Base-by-base conservation (phyloP, 2,329 filamentous ascomycete genomes). In the Cercospora citrullina region DNA sequence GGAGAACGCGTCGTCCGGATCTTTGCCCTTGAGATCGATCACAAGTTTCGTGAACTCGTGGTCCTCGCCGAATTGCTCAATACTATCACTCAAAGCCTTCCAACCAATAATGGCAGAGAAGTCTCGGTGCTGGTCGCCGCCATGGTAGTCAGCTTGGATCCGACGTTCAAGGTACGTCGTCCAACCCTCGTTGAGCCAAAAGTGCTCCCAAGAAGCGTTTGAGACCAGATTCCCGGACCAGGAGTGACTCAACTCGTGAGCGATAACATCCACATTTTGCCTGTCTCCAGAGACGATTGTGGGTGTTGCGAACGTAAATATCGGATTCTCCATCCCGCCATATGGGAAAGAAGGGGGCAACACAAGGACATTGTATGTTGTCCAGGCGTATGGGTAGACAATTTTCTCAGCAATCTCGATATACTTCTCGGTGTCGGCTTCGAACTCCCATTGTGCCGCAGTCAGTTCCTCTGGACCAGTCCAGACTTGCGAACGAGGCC, bases 91-190 rank as follows among this genome's bases (percentile, higher is more conserved):
- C 18, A 97, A 87, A 2, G 90, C 87, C 77, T 96, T 95, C 94
- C 94, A 98, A 68, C 95, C 95, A 72, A 97, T 96, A 72, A 98
- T 96, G 71, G 94, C 90, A 8, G 92, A 96, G 80, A 99, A 98
- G 81, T 97, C 91, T 70, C 95, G 92, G 77, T 96, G 90, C 4
- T 91, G 82, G 71, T 94, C 91, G 58, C 93, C 93, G n/a, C 76
- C 76, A 74, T 97, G 93, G 55, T 96, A 84, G 21, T 84, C 87
- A 14, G 89, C 90, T 71, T 89, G 86, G 68, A 96, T 92, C 6
- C 95, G 87, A 63, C 95, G 90, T 81, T 99, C 95, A 5, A 98
- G 86, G 76, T 99, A 99, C 21, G 90, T 91, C 0, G 95, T 98
- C 95, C 94, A 98, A 33, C 94, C 94, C 76, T 90, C 88, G 71